Evolutionary conservation across 1,139 yeast genomes (phyloP).

Genomic region (Sugiyamaella xylanicola): DNA sequence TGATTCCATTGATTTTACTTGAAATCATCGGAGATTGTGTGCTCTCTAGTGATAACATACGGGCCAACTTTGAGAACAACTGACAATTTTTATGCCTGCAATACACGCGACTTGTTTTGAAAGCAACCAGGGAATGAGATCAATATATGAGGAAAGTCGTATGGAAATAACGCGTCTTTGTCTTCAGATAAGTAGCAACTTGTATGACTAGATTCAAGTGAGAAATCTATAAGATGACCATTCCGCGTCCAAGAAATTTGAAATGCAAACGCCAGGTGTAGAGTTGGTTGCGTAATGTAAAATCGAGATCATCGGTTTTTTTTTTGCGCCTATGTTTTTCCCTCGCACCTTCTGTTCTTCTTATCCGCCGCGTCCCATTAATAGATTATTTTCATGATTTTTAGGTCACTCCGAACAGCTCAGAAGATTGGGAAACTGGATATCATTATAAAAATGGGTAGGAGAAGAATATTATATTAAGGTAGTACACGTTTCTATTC

Average conservation of each 20-base stretch:
- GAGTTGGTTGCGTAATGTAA: slow-evolving; percentile 12
- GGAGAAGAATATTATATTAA: too few species aligned
- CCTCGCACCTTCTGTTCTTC: background rate
- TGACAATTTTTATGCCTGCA: too few species aligned
- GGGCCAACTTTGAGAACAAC: background rate
- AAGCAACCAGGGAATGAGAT: background rate
- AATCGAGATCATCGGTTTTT: slow-evolving; percentile 15
- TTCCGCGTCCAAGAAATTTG: background rate
- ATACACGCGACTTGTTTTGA: background rate
- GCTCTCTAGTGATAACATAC: slow-evolving; percentile 10
- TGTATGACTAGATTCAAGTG: background rate
- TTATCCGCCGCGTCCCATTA: slow-evolving; percentile 7
- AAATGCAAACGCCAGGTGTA: background rate
- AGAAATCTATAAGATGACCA: background rate
- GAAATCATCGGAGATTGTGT: slow-evolving; percentile 3
- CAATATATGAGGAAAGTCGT: background rate
- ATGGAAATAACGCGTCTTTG: background rate
- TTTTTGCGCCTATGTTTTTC: slow-evolving; percentile 13
- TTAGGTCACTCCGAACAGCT: too few species aligned
- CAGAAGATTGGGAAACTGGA: too few species aligned
- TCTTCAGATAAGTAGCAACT: background rate
- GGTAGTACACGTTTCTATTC: too few species aligned
- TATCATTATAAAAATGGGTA: too few species aligned
- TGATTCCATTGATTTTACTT: background rate
- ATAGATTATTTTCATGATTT: background rate